Conservation (phyloP, 805 yeast species). For the Torulaspora microellipsoides region DNA sequence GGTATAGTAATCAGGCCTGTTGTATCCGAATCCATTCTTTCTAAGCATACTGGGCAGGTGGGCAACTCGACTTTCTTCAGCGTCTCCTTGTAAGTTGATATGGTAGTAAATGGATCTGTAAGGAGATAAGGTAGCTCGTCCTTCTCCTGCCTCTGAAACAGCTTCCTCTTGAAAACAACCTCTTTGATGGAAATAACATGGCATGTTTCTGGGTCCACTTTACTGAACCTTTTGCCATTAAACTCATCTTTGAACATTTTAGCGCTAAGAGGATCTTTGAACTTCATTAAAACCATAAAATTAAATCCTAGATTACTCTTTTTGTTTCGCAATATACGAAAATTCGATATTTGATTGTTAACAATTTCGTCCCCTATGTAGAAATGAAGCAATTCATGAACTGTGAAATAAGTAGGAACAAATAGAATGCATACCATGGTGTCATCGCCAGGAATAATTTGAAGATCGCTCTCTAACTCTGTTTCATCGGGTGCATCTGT, state of each 20-base stretch:
- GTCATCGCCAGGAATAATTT: conserved; percentile 45
- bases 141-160: conserved; percentile 19
- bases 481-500: conserved; percentile 35
- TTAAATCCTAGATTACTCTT: conserved; percentile 48
- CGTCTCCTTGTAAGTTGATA: conserved; percentile 22
- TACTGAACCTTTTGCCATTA: conserved; percentile 72
- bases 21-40: conserved; percentile 73
- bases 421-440: conserved; percentile 78
- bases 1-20: conserved; percentile 84
- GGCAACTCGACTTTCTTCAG: conserved; percentile 57
- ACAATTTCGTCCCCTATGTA: conserved; percentile 56
- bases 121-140: conserved; percentile 60
- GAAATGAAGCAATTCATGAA: conserved; percentile 76
- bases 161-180: conserved; percentile 40
- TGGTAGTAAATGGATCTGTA: conserved; percentile 64
- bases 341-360: conserved; percentile 55
- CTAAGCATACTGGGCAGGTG: conserved; percentile 89
- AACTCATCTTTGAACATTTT: conserved; percentile 58
- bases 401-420: conserved; percentile 81
- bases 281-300: conserved; percentile 74
- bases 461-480: conserved; percentile 12
- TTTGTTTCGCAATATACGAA: conserved; percentile 64
- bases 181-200: conserved; percentile 68
- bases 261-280: conserved; percentile 51
- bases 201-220: conserved; percentile 86